Conservation (phyloP, 2,329 filamentous ascomycete genomes). For the Colletotrichum higginsianum region DNA sequence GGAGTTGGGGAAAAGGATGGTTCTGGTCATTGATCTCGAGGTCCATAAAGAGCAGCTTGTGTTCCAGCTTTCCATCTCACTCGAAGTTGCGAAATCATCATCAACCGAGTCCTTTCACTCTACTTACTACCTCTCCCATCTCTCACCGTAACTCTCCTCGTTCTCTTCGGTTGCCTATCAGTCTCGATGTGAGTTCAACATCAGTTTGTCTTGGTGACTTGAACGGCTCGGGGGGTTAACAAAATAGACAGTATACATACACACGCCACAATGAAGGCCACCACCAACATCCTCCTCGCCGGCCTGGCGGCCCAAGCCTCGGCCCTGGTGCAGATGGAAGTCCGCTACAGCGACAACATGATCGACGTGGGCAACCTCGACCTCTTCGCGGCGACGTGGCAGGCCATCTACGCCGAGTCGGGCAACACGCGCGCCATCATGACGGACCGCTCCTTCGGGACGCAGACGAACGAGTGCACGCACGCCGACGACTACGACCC, state of each 20-base stretch:
- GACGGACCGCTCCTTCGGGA: conserved; percentile 30
- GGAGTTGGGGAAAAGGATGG: not conserved
- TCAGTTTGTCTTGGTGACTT: not conserved
- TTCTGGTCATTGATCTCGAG: not conserved
- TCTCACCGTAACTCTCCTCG: not conserved
- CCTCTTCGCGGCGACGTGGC: conserved; percentile 39
- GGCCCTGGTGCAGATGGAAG: conserved; percentile 40
- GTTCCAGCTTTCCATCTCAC: not conserved
- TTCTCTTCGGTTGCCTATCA: not conserved
- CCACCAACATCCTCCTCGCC: conserved; percentile 26
- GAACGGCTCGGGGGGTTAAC: not conserved
- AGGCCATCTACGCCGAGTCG: conserved; percentile 39
- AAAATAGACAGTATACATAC: not conserved
- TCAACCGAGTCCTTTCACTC: not conserved
- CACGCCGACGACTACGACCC: conserved; percentile 23
- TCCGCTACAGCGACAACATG: conserved; percentile 43
- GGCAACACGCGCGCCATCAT: conserved; percentile 41
- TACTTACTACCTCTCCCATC: not conserved
- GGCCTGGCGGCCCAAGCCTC: conserved; percentile 28
- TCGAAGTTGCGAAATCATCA: no score
- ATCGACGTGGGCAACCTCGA: conserved; percentile 43
- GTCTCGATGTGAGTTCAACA: not conserved
- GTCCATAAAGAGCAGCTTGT: not conserved
- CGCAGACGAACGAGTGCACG: conserved; percentile 40
- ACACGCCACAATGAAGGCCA: conserved; percentile 31